A percentile compares a stretch with the other conserved stretches of the same genome.
These are phyloP conservation scores for Solanum medicagineum DNA, from an alignment of 257 asterid genomes.

Conservation along the genomic window DNA sequence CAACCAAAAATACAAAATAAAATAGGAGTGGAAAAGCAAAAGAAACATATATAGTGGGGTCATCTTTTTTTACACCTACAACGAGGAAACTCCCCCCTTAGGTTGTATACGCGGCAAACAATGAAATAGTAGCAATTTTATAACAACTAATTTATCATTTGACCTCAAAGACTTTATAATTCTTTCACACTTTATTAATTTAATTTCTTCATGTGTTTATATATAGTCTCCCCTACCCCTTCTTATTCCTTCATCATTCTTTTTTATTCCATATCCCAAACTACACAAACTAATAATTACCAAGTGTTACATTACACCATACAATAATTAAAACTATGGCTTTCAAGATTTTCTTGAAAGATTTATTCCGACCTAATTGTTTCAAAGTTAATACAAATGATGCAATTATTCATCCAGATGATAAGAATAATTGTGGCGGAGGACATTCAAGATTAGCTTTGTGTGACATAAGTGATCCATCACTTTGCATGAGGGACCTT, in stretches of 20 bases:
- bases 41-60: not conserved
- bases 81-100: not conserved
- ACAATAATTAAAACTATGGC: not conserved
- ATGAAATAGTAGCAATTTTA: not conserved
- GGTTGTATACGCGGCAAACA: not conserved
- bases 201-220: not conserved
- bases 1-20: not conserved
- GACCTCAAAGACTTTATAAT: not conserved
- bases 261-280: not conserved
- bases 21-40: not conserved
- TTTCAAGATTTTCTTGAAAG: constrained; percentile 6
- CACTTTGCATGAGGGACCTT: not conserved
- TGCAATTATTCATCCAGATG: not conserved
- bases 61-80: not conserved
- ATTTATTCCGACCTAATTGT: constrained; percentile 7
- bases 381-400: constrained; percentile 5
- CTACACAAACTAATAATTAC: not conserved
- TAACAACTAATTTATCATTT: not conserved
- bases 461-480: not conserved
- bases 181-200: not conserved
- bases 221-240: not conserved
- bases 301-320: not conserved
- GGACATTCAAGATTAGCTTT: not conserved
- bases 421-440: not conserved
- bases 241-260: not conserved